Percentiles rank a stretch among this genome's conserved stretches.
Evolutionary conservation across 805 yeast species (phyloP).

Genomic region (Torulaspora maleeae): DNA sequence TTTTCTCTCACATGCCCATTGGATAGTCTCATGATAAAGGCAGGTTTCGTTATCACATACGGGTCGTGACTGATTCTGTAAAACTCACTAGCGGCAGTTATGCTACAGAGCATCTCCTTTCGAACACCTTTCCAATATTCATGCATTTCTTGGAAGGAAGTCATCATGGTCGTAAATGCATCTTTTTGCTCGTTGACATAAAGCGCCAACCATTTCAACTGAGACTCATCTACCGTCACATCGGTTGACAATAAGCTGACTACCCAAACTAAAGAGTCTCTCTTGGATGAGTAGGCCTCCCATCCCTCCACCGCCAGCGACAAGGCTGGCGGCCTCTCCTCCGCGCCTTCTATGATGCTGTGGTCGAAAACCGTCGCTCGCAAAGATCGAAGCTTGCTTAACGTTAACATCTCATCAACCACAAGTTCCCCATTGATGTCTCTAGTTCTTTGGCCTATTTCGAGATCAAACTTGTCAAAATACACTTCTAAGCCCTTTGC

Average conservation of each 20-base stretch:
- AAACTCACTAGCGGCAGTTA: slow-evolving; percentile 45
- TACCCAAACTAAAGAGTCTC: slow-evolving; percentile 23
- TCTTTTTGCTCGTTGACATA: slow-evolving; percentile 18
- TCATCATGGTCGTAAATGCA: slow-evolving; percentile 11
- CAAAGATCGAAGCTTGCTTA: slow-evolving; percentile 20
- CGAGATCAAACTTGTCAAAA: slow-evolving; percentile 24
- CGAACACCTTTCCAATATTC: slow-evolving; percentile 18
- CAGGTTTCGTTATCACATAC: slow-evolving; percentile 82
- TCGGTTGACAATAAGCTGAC: slow-evolving; percentile 32
- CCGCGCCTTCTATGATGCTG: slow-evolving; percentile 3
- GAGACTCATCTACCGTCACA: slow-evolving; percentile 32
- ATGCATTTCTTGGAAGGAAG: slow-evolving; percentile 6
- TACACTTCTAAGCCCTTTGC: slow-evolving; percentile 21
- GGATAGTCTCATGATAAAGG: slow-evolving; percentile 69
- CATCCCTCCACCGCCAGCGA: slow-evolving; percentile 27
- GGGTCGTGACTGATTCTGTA: slow-evolving; percentile 75
- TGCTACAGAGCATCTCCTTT: slow-evolving; percentile 39
- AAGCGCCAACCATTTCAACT: slow-evolving; percentile 35
- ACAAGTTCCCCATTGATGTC: slow-evolving; percentile 19
- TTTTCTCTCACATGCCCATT: slow-evolving; percentile 70
- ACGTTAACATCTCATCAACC: slow-evolving; percentile 14
- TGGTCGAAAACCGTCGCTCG: slow-evolving; percentile 19
- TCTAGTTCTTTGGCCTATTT: slow-evolving; percentile 17
- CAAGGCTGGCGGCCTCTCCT: slow-evolving; percentile 28
- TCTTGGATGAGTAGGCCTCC: slow-evolving; percentile 30